Evolutionary conservation across 2,329 filamentous ascomycete genomes (phyloP).

Genomic region (Lasiodiplodia gonubiensis): DNA sequence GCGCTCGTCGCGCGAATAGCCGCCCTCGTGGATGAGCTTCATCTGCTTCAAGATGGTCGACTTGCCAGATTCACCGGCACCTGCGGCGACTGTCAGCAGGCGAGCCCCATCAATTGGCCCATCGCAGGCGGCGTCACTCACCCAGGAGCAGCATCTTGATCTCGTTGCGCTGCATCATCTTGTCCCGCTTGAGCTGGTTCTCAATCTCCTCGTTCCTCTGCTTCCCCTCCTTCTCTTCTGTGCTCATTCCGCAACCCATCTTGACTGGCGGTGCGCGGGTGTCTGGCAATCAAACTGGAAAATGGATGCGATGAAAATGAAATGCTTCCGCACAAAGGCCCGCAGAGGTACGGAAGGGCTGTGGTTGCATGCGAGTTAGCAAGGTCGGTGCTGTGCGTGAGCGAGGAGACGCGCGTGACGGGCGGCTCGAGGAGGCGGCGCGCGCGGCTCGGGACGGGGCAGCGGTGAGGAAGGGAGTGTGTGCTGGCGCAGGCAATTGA

Average conservation of each 20-base stretch:
- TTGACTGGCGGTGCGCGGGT: constrained; percentile 53
- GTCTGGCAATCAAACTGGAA: constrained; percentile 6
- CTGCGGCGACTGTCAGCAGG: constrained; percentile 52
- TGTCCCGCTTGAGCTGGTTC: constrained; percentile 97
- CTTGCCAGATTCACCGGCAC: constrained; percentile 97
- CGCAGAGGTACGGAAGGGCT: constrained; percentile 28
- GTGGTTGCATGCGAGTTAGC: constrained; percentile 16
- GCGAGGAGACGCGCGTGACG: constrained; percentile 25
- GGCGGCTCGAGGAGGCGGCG: constrained; percentile 16
- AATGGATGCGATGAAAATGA: constrained; percentile 16
- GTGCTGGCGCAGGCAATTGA: constrained; percentile 22
- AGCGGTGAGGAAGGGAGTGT: constrained; percentile 18
- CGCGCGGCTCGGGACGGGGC: constrained; percentile 18
- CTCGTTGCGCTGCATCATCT: constrained; percentile 98
- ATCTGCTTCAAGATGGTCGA: constrained; percentile 95
- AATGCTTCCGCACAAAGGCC: constrained; percentile 26
- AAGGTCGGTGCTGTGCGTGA: constrained; percentile 11
- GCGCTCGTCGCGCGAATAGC: constrained; percentile 89
- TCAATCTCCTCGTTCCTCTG: constrained; percentile 99
- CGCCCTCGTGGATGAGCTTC: constrained; percentile 99
- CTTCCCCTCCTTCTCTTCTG: constrained; percentile 99
- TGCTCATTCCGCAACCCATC: constrained; percentile 99
- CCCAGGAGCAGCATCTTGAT: constrained; percentile 99
- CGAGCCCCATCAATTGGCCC: constrained; percentile 29
- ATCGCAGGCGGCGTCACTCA: constrained; percentile 57